Evolutionary conservation across 1,284 basidiomycete species (phyloP).

Genomic region (Coniferiporia sulphurascens): DNA sequence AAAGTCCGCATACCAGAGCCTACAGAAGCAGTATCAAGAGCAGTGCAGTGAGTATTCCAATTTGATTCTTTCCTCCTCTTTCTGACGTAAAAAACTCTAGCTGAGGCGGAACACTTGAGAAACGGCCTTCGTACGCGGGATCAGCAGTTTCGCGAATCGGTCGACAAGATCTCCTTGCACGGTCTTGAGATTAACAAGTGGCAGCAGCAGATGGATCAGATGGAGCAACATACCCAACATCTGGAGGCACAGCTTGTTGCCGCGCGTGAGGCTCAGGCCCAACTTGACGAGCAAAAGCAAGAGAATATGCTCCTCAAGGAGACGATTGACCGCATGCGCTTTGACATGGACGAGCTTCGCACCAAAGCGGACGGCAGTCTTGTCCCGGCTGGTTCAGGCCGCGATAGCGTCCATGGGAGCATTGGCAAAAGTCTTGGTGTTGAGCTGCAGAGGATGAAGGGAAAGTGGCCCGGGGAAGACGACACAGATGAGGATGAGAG

Average conservation of each 20-base stretch:
- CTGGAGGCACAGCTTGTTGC: conserved; percentile 64
- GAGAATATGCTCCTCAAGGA: conserved; percentile 88
- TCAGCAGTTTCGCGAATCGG: conserved; percentile 59
- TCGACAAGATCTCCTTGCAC: conserved; percentile 54
- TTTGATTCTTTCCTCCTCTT: conserved; percentile 7
- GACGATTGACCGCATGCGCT: conserved; percentile 87
- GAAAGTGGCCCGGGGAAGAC: conserved; percentile 35
- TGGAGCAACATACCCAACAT: conserved; percentile 59
- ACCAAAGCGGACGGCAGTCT: conserved; percentile 38
- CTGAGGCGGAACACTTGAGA: conserved; percentile 73
- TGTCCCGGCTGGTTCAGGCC: conserved; percentile 30
- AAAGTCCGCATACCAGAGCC: conserved; percentile 60
- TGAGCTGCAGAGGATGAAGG: conserved; percentile 62
- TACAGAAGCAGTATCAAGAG: conserved; percentile 83
- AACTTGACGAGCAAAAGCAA: conserved; percentile 85
- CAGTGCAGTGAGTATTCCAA: conserved; percentile 60
- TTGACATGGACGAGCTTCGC: conserved; percentile 86
- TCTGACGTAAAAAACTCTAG: conserved; percentile 31
- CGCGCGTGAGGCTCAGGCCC: conserved; percentile 64
- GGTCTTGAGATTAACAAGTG: conserved; percentile 59
- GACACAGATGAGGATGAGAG: conserved; percentile 32
- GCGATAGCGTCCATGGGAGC: conserved; percentile 46
- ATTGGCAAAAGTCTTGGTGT: conserved; percentile 78
- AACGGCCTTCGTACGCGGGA: conserved; percentile 69
- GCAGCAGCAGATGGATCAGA: conserved; percentile 57